These are phyloP conservation scores for Cenchrus purpureus DNA, from an alignment of 176 grass and related monocot species.

Conservation along the genomic window DNA sequence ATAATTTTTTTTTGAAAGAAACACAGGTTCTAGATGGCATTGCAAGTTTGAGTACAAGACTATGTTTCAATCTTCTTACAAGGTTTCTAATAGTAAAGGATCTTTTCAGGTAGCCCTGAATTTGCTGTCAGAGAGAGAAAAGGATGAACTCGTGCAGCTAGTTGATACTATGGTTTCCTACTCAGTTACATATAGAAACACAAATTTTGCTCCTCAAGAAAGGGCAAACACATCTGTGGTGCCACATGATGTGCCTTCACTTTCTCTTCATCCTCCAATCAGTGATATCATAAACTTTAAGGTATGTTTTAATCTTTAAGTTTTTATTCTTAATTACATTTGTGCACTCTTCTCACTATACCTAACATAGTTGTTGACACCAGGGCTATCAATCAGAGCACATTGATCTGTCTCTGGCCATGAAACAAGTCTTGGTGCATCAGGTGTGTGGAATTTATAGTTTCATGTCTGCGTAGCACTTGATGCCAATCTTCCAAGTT, in stretches of 20 bases:
- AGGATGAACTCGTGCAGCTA: constrained; percentile 73
- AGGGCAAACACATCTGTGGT: constrained; percentile 58
- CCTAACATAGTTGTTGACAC: constrained; percentile 45
- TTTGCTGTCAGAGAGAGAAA: constrained; percentile 85
- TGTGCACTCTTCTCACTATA: constrained; percentile 34
- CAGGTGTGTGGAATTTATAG: constrained; percentile 55
- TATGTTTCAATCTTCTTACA: constrained; percentile 24
- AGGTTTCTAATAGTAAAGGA: constrained; percentile 27
- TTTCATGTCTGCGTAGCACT: constrained; percentile 29
- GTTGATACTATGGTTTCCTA: constrained; percentile 94
- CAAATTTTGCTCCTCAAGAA: constrained; percentile 62
- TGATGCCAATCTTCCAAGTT: constrained; percentile 17
- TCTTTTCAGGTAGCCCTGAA: constrained; percentile 76
- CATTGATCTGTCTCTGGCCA: constrained; percentile 68
- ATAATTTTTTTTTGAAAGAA: background rate
- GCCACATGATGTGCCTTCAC: constrained; percentile 56
- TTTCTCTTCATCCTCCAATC: constrained; percentile 75
- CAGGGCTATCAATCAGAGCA: constrained; percentile 84
- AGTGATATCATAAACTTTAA: constrained; percentile 78
- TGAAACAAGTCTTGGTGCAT: constrained; percentile 88
- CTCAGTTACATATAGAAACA: constrained; percentile 86
- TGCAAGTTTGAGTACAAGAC: constrained; percentile 7
- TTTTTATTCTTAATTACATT: constrained; percentile 26
- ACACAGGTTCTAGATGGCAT: constrained; percentile 5
- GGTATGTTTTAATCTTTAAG: constrained; percentile 48